Percentiles rank a stretch among this genome's conserved stretches.
Conservation (phyloP, 2,329 filamentous ascomycete genomes). For the Pseudogymnoascus sp. region DNA sequence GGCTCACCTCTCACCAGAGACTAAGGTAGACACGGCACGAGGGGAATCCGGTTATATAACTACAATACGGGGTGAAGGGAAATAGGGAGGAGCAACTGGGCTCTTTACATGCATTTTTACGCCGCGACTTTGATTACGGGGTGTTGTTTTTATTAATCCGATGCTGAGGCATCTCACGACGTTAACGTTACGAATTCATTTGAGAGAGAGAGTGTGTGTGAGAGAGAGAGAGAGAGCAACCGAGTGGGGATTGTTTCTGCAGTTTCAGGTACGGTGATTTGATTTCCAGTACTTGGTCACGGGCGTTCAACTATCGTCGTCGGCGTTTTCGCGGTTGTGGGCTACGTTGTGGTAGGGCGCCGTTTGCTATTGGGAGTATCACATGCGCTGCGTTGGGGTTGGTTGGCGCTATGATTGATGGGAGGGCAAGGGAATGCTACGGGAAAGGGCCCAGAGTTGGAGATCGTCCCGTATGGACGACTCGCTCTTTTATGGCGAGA, state of each 20-base stretch:
- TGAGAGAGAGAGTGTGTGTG: not conserved
- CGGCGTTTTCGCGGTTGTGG: not conserved
- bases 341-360: not conserved
- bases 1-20: not conserved
- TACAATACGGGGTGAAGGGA: not conserved
- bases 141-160: not conserved
- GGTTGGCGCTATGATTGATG: conserved; percentile 1
- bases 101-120: not conserved
- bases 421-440: not conserved
- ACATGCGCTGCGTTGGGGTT: not conserved
- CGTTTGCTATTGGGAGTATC: conserved; percentile 1
- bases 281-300: conserved; percentile 2
- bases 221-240: not conserved
- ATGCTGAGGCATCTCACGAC: conserved; percentile 5
- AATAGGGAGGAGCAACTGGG: not conserved
- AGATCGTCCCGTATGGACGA: not conserved
- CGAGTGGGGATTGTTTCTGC: conserved; percentile 1
- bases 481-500: not conserved
- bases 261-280: conserved; percentile 2
- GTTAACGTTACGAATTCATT: conserved; percentile 7
- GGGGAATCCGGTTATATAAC: not conserved
- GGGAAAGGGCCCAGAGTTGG: not conserved
- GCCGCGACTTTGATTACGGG: not conserved
- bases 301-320: not conserved
- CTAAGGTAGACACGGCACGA: not conserved